Evolutionary conservation across 495 filamentous ascomycete genomes (phyloP).

Genomic region (Penicillium goetzii): DNA sequence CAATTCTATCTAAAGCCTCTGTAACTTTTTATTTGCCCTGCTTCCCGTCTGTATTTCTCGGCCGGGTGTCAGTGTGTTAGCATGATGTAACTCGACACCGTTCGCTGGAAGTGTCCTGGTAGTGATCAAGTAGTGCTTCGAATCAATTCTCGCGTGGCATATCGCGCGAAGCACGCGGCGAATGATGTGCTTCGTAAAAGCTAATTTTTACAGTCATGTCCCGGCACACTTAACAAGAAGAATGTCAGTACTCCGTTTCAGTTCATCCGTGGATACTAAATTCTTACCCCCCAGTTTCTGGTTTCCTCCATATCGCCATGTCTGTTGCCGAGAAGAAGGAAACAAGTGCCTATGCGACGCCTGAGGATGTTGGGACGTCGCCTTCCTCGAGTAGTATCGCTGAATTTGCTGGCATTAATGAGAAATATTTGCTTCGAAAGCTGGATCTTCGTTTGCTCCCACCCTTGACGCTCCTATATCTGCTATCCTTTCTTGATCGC

Average conservation of each 20-base stretch:
- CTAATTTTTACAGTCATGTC: neutral
- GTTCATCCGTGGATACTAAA: neutral
- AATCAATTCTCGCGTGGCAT: neutral
- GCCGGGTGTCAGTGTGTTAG: slow-evolving; percentile 1
- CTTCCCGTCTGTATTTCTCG: slow-evolving; percentile 4
- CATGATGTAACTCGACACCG: neutral
- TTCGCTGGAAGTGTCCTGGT: neutral
- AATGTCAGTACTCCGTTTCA: neutral
- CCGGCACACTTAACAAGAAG: neutral
- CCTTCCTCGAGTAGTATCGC: slow-evolving; percentile 25
- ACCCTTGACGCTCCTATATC: slow-evolving; percentile 67
- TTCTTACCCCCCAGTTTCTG: neutral
- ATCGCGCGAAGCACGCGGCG: slow-evolving; percentile 5
- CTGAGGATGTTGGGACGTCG: slow-evolving; percentile 6
- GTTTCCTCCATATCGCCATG: slow-evolving; percentile 9
- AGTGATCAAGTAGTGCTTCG: neutral
- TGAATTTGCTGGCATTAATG: slow-evolving; percentile 50
- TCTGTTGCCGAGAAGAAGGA: slow-evolving; percentile 19
- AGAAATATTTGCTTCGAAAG: slow-evolving; percentile 66
- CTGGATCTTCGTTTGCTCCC: slow-evolving; percentile 68
- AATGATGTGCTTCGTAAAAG: slow-evolving; percentile 6
- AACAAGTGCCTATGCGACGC: neutral
- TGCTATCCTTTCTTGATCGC: slow-evolving; percentile 74
- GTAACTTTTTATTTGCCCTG: neutral
- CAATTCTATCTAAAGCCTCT: too few species aligned